These are phyloP conservation scores for Dothideomycetes sp. DNA, from an alignment of 2,329 filamentous ascomycete species.

Conservation along the genomic window DNA sequence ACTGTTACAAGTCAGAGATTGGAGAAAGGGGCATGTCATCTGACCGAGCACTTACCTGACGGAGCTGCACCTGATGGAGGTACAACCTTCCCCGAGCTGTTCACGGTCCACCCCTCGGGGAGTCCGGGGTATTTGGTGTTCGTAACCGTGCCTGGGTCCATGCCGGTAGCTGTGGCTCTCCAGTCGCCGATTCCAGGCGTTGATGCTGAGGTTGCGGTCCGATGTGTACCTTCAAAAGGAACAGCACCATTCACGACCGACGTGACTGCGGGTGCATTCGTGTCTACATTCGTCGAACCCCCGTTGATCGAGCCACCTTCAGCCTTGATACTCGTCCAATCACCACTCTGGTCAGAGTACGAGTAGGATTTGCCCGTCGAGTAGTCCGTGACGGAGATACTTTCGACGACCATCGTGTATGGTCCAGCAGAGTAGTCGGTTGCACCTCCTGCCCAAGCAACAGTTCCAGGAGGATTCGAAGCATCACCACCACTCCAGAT, in stretches of 20 bases:
- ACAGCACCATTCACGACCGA: slow-evolving; percentile 55
- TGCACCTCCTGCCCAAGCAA: slow-evolving; percentile 77
- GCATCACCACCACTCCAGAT: slow-evolving; percentile 87
- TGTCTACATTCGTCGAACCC: slow-evolving; percentile 44
- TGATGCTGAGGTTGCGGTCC: slow-evolving; percentile 30
- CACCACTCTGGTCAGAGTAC: slow-evolving; percentile 70
- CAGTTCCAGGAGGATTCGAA: slow-evolving; percentile 68
- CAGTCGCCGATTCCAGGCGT: slow-evolving; percentile 32
- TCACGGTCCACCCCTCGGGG: slow-evolving; percentile 71
- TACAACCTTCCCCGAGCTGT: slow-evolving; percentile 67
- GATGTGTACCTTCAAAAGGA: slow-evolving; percentile 56
- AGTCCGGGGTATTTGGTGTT: slow-evolving; percentile 48
- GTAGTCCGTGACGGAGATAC: slow-evolving; percentile 74
- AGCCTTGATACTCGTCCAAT: slow-evolving; percentile 72
- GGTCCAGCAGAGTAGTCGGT: slow-evolving; percentile 79
- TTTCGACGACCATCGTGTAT: slow-evolving; percentile 76
- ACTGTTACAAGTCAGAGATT: slow-evolving; percentile 6
- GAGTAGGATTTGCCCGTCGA: slow-evolving; percentile 79
- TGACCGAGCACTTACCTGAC: slow-evolving; percentile 43
- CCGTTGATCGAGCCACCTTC: slow-evolving; percentile 62
- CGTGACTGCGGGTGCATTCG: slow-evolving; percentile 52
- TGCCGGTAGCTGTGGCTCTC: slow-evolving; percentile 34
- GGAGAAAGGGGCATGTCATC: not conserved
- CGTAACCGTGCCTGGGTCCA: slow-evolving; percentile 27
- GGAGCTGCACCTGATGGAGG: slow-evolving; percentile 58